These are phyloP conservation scores for Plantago ovata DNA, from an alignment of 257 asterid species.

Conservation along the genomic window DNA sequence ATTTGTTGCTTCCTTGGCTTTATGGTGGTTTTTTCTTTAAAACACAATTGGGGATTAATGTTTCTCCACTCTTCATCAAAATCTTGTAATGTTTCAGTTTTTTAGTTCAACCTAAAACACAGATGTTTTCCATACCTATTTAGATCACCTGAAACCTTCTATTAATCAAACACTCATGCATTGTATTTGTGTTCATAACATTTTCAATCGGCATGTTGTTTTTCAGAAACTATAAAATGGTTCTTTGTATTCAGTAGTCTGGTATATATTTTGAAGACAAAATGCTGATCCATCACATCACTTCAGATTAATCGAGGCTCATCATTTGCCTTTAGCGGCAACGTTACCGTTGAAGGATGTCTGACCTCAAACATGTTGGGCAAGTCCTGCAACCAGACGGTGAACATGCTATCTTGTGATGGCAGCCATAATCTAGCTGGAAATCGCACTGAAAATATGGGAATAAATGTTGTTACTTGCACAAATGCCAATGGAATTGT, in stretches of 20 bases:
- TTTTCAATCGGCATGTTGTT: too few relatives aligned
- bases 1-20: not conserved
- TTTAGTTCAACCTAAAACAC: not conserved
- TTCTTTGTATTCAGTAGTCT: not conserved
- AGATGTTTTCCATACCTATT: too few relatives aligned
- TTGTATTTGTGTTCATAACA: too few relatives aligned
- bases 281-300: not conserved
- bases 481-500: constrained; percentile 38
- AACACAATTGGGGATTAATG: too few relatives aligned
- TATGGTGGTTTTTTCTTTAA: too few relatives aligned
- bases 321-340: constrained; percentile 62
- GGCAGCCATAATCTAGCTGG: constrained; percentile 35
- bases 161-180: too few relatives aligned
- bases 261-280: not conserved
- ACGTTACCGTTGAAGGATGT: constrained; percentile 85
- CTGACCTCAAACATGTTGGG: constrained; percentile 54
- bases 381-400: constrained; percentile 82
- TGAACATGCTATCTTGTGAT: constrained; percentile 56
- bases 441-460: constrained; percentile 24
- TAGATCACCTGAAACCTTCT: too few relatives aligned
- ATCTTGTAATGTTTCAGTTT: not conserved
- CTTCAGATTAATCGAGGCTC: constrained; percentile 88
- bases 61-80: not conserved
- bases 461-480: constrained; percentile 46
- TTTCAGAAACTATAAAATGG: not conserved